These are phyloP conservation scores for Tausonia pullulans DNA, from an alignment of 1,284 basidiomycete genomes.

Conservation along the genomic window DNA sequence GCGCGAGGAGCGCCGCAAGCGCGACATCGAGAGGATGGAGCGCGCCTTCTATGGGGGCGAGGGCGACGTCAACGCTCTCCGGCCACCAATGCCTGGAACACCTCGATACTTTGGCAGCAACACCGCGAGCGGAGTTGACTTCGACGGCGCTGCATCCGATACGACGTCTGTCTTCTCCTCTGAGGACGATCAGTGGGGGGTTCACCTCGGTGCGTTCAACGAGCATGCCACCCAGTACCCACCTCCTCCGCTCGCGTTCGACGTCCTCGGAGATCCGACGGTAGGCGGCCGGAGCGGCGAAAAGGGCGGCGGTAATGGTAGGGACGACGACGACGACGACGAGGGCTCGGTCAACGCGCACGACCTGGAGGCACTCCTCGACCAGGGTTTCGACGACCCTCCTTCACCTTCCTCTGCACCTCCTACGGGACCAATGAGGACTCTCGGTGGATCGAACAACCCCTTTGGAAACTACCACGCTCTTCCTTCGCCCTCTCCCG, in stretches of 20 bases:
- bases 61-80: slow-evolving; percentile 5
- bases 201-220: slow-evolving; percentile 76
- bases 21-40: slow-evolving; percentile 64
- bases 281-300: too few species aligned
- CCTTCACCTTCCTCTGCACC: slow-evolving; percentile 24
- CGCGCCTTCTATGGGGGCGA: slow-evolving; percentile 33
- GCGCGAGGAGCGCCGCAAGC: slow-evolving; percentile 73
- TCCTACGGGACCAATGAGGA: neutral
- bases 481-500: neutral
- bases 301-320: slow-evolving; percentile 3
- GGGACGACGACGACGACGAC: slow-evolving; percentile 38
- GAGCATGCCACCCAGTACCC: slow-evolving; percentile 66
- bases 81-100: too few species aligned
- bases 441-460: neutral
- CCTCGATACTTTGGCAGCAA: slow-evolving; percentile 11
- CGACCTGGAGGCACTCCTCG: slow-evolving; percentile 79
- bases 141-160: slow-evolving; percentile 26
- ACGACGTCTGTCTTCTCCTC: slow-evolving; percentile 68
- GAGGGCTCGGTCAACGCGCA: slow-evolving; percentile 56
- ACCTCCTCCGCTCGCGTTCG: slow-evolving; percentile 66
- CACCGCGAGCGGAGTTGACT: slow-evolving; percentile 20
- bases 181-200: slow-evolving; percentile 63
- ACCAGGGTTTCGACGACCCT: slow-evolving; percentile 69
- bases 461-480: neutral
- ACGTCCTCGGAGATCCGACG: slow-evolving; percentile 25